These are phyloP conservation scores for Colletotrichum sp. DNA, from an alignment of 2,329 filamentous ascomycete species.

Conservation along the genomic window DNA sequence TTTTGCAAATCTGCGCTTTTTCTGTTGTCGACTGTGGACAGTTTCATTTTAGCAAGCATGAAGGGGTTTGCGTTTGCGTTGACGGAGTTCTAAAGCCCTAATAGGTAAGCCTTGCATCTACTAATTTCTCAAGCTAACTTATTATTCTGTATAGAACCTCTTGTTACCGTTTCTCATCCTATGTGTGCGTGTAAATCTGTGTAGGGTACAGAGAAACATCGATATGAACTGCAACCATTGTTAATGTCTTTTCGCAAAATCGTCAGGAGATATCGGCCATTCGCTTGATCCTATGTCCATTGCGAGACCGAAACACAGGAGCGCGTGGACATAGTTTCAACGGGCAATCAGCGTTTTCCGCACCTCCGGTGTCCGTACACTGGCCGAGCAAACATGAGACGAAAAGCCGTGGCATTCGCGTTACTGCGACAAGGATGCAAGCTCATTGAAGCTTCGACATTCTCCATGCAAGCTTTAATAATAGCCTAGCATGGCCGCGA, in stretches of 20 bases:
- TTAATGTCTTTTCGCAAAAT: not conserved
- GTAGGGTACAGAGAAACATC: not conserved
- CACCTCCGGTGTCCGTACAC: not conserved
- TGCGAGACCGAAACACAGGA: not conserved
- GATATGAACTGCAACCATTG: not conserved
- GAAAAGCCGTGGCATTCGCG: not conserved
- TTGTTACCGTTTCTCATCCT: accelerated
- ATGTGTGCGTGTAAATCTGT: not conserved
- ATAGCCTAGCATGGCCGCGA: not conserved
- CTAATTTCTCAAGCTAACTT: not conserved
- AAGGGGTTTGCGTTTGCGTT: not conserved
- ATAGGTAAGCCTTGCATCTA: not conserved
- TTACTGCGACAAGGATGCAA: not conserved
- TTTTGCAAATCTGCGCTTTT: not conserved
- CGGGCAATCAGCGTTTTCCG: not conserved
- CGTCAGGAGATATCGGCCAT: not conserved
- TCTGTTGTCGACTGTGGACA: accelerated
- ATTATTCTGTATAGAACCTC: not conserved
- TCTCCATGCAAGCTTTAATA: not conserved
- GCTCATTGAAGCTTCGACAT: not conserved
- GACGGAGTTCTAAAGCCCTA: not conserved
- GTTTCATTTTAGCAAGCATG: not conserved
- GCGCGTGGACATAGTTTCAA: not conserved
- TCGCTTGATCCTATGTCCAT: not conserved
- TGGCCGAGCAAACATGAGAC: not conserved